Evolutionary conservation across 768 basidiomycete species (phyloP).

Genomic region (Trametes gibbosa): DNA sequence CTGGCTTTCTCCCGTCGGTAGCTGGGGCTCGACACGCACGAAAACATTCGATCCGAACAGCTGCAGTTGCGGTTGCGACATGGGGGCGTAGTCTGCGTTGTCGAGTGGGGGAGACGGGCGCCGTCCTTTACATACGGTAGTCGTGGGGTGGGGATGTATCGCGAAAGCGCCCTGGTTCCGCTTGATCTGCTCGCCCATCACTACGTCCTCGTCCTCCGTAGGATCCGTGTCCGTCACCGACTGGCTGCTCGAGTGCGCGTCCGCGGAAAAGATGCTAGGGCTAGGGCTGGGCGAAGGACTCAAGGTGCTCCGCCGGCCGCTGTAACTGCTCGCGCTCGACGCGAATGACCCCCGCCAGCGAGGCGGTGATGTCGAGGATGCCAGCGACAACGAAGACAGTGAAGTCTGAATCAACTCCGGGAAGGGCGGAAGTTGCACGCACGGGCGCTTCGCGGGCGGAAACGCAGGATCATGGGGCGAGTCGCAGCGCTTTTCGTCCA

Average conservation of each 20-base stretch:
- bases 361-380: background rate
- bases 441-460: background rate
- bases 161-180: no score
- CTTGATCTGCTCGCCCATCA: background rate
- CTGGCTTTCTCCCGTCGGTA: no score
- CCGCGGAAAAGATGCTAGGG: constrained; percentile 2
- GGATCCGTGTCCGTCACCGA: constrained; percentile 9
- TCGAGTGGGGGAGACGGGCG: background rate
- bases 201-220: constrained; percentile 12
- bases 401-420: constrained; percentile 12
- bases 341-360: background rate
- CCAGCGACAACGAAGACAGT: background rate
- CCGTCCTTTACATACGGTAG: background rate
- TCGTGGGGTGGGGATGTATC: no score
- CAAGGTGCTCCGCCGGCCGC: background rate
- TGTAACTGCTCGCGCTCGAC: background rate
- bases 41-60: no score
- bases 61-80: no score
- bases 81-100: background rate
- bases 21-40: no score
- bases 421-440: constrained; percentile 4
- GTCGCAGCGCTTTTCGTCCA: background rate
- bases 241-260: background rate
- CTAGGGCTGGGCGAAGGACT: constrained; percentile 14
- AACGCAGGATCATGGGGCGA: background rate